Evolutionary conservation across 306 rosid genomes (phyloP).

Genomic region (Citrullus mucosospermus): DNA sequence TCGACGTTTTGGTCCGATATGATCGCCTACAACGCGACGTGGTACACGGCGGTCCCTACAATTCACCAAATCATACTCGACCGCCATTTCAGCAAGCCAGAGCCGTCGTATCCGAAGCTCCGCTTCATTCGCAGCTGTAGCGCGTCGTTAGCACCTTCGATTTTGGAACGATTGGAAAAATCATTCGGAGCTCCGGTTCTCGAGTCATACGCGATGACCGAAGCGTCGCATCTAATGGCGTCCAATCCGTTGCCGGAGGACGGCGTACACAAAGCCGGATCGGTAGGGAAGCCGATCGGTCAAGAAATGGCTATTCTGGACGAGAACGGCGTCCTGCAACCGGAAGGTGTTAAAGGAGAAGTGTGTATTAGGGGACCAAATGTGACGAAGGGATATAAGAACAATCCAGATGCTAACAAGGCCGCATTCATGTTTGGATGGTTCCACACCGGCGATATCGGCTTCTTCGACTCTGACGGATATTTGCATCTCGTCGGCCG

Average conservation of each 20-base stretch:
- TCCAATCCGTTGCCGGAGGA: slow-evolving; percentile 73
- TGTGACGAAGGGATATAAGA: slow-evolving; percentile 76
- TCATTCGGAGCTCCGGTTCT: slow-evolving; percentile 71
- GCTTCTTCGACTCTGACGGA: slow-evolving; percentile 62
- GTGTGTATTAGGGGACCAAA: slow-evolving; percentile 71
- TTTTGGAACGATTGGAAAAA: slow-evolving; percentile 47
- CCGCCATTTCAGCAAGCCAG: slow-evolving; percentile 54
- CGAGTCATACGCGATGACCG: slow-evolving; percentile 96
- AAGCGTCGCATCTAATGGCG: slow-evolving; percentile 69
- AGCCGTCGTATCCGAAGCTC: slow-evolving; percentile 53
- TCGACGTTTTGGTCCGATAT: slow-evolving; percentile 79
- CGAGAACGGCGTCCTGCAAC: slow-evolving; percentile 31
- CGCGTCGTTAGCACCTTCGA: slow-evolving; percentile 72
- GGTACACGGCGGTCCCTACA: slow-evolving; percentile 97
- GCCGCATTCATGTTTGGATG: slow-evolving; percentile 55
- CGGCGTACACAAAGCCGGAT: slow-evolving; percentile 74
- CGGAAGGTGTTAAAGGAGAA: slow-evolving; percentile 32
- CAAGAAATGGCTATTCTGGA: slow-evolving; percentile 59
- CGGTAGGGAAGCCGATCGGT: slow-evolving; percentile 78
- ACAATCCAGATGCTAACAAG: slow-evolving; percentile 54
- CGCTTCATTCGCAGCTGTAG: slow-evolving; percentile 85
- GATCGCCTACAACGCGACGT: slow-evolving; percentile 47
- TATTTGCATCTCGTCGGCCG: slow-evolving; percentile 91
- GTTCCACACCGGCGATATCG: slow-evolving; percentile 92
- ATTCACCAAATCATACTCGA: slow-evolving; percentile 86